Evolutionary conservation across 805 yeast genomes (phyloP).

Genomic region (Lachancea cidri): DNA sequence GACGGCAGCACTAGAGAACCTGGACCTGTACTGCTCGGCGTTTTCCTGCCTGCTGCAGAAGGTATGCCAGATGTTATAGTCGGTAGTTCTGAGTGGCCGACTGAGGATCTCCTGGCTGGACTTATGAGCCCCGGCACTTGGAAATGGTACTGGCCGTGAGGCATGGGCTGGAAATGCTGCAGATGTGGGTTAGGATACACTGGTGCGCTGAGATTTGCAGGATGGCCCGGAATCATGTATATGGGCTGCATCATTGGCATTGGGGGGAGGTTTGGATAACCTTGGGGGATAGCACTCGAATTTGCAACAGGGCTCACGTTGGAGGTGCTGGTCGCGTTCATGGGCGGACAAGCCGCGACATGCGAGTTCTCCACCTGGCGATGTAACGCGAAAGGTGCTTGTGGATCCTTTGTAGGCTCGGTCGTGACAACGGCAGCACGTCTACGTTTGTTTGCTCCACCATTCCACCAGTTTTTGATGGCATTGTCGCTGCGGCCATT

Average conservation of each 20-base stretch:
- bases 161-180: slow-evolving; percentile 1
- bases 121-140: not conserved
- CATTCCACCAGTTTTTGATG: slow-evolving; percentile 83
- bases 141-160: not conserved
- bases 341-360: slow-evolving; percentile 6
- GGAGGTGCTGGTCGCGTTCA: no score
- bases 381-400: slow-evolving; percentile 11
- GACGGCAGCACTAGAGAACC: not conserved
- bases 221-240: not conserved
- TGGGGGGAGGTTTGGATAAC: not conserved
- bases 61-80: not conserved
- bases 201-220: not conserved
- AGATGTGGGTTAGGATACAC: not conserved
- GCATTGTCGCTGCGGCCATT: slow-evolving; percentile 75
- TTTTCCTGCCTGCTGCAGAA: not conserved
- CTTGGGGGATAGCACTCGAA: slow-evolving; percentile 8
- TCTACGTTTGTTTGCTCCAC: slow-evolving; percentile 82
- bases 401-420: slow-evolving; percentile 11
- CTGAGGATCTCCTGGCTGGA: not conserved
- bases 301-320: not conserved
- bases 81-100: slow-evolving; percentile 2
- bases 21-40: not conserved
- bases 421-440: slow-evolving; percentile 26
- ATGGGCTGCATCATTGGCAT: not conserved
- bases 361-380: slow-evolving; percentile 12